Evolutionary conservation across 306 rosid species (phyloP).

Genomic region (Casuarina equisetifolia): DNA sequence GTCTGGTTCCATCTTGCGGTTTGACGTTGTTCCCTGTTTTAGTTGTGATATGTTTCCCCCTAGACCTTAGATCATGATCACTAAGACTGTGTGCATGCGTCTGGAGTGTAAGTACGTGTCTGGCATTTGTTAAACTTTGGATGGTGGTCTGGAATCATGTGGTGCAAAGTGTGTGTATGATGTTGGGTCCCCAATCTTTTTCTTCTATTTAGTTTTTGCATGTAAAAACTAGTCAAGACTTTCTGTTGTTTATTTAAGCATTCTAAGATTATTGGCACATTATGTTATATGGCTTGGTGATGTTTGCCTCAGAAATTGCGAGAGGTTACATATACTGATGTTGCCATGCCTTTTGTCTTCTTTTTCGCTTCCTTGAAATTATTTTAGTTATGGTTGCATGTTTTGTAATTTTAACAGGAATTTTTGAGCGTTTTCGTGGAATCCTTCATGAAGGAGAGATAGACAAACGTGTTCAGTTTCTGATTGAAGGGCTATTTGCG

Average conservation of each 20-base stretch:
- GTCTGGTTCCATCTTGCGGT: too few species aligned
- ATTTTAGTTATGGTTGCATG: background rate
- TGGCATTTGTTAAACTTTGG: background rate
- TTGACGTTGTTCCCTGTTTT: too few species aligned
- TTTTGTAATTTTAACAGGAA: conserved; percentile 48
- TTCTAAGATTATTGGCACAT: background rate
- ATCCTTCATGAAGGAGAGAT: conserved; percentile 98
- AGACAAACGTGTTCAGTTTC: conserved; percentile 84
- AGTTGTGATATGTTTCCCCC: too few species aligned
- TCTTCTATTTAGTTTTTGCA: background rate
- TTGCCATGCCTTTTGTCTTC: background rate
- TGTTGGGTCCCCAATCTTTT: background rate
- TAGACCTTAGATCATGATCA: too few species aligned
- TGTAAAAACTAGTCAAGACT: background rate
- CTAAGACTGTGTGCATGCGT: too few species aligned
- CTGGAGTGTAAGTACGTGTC: too few species aligned
- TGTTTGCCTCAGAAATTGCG: background rate
- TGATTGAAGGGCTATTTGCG: conserved; percentile 89
- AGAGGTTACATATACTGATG: background rate
- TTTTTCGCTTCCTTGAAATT: background rate
- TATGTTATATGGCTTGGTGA: background rate
- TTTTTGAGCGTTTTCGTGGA: conserved; percentile 95
- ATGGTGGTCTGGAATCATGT: background rate
- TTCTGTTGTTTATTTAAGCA: background rate
- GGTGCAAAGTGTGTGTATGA: background rate